Evolutionary conservation across 495 filamentous ascomycete species (phyloP).

Genomic region (Penicillium tannophilum): DNA sequence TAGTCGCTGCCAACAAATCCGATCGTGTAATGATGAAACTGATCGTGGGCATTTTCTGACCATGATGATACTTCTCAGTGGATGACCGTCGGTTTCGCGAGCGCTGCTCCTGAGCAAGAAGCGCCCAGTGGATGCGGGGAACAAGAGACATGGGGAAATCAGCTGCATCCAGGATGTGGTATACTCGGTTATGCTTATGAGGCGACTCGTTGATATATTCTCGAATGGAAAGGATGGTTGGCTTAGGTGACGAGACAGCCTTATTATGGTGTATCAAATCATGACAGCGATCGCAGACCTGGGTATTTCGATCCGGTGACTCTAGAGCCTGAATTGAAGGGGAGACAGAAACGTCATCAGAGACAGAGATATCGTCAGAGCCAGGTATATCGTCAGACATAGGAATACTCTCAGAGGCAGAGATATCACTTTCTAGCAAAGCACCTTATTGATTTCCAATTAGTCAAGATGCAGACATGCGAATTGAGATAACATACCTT

Average conservation of each 20-base stretch:
- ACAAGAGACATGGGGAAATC: conserved; percentile 94
- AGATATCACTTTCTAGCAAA: conserved; percentile 41
- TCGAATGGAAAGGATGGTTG: conserved; percentile 72
- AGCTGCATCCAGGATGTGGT: conserved; percentile 95
- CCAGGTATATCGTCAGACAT: too few relatives aligned
- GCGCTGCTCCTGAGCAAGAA: conserved; percentile 66
- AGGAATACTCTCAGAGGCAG: not conserved
- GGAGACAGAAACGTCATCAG: too few relatives aligned
- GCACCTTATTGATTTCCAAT: conserved; percentile 30
- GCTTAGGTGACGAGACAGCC: conserved; percentile 71
- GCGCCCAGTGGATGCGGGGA: conserved; percentile 58
- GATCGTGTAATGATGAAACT: conserved; percentile 89
- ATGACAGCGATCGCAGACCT: conserved; percentile 86
- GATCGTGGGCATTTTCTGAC: conserved; percentile 62
- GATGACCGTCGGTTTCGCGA: conserved; percentile 74
- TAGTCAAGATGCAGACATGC: not conserved
- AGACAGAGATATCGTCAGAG: too few relatives aligned
- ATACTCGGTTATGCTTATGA: conserved; percentile 86
- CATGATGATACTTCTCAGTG: conserved; percentile 59
- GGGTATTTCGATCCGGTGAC: conserved; percentile 21
- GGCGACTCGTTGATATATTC: conserved; percentile 85
- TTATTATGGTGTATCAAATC: conserved; percentile 71
- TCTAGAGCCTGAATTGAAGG: conserved; percentile 17
- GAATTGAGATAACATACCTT: conserved; percentile 18
- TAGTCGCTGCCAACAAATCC: conserved; percentile 79